Evolutionary conservation across 2,329 filamentous ascomycete genomes (phyloP).

Genomic region (Talaromyces verruculosus): DNA sequence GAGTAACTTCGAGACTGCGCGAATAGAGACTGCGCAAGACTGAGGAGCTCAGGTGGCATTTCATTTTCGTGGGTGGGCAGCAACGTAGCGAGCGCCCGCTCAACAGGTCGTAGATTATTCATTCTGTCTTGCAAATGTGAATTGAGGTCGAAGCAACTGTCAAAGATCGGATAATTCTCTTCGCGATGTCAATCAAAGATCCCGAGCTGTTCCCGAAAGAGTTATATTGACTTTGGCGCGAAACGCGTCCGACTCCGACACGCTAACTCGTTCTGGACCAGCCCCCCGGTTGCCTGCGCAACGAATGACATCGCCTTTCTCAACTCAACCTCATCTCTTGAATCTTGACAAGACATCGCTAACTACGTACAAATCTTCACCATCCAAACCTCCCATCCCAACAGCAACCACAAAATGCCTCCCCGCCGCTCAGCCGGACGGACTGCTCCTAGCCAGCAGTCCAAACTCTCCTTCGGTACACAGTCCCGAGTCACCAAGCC

Average conservation of each 20-base stretch:
- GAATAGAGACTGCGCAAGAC: constrained; percentile 70
- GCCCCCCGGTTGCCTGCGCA: constrained; percentile 19
- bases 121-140: constrained; percentile 48
- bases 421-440: constrained; percentile 40
- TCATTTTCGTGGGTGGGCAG: constrained; percentile 70
- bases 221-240: constrained; percentile 18
- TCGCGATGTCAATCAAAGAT: neutral
- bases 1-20: constrained; percentile 78
- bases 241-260: neutral
- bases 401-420: constrained; percentile 42
- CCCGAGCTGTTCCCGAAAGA: constrained; percentile 8
- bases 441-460: constrained; percentile 49
- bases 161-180: neutral
- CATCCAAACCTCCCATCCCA: neutral
- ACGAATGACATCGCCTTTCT: constrained; percentile 15
- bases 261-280: constrained; percentile 39
- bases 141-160: neutral
- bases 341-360: neutral
- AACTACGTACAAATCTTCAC: neutral
- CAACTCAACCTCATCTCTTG: neutral
- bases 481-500: constrained; percentile 61
- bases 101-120: constrained; percentile 65
- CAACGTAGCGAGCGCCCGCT: constrained; percentile 70
- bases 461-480: constrained; percentile 63
- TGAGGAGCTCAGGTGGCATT: constrained; percentile 67